Percentiles rank a stretch among this genome's conserved stretches.
phyloP scores from a whole-genome alignment of 176 grass and related monocot genomes.

The Lolium multiflorum region DNA sequence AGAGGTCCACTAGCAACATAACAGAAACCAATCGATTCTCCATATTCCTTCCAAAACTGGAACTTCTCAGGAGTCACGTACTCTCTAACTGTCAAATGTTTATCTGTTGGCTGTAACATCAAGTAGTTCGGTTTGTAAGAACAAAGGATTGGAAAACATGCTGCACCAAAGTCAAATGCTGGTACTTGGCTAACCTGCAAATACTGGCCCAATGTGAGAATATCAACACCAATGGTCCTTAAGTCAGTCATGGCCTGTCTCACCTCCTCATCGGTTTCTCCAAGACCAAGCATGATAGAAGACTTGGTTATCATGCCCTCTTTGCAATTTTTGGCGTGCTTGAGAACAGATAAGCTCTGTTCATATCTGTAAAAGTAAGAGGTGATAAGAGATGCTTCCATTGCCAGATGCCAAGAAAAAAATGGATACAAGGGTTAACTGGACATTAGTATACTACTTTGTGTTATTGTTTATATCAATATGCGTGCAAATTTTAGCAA shows the following conservation, averaged over 20 bases:
- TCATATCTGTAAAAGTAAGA: slow-evolving; percentile 56
- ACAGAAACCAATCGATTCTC: slow-evolving; percentile 82
- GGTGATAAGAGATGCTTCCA: slow-evolving; percentile 4
- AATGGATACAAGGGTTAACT: slow-evolving; percentile 6
- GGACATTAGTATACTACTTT: neutral
- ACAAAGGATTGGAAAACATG: neutral
- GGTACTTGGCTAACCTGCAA: slow-evolving; percentile 65
- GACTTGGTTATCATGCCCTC: slow-evolving; percentile 85
- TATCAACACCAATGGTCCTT: slow-evolving; percentile 79
- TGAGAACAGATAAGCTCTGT: slow-evolving; percentile 84
- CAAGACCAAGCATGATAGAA: slow-evolving; percentile 95
- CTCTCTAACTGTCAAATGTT: slow-evolving; percentile 88
- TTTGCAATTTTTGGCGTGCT: slow-evolving; percentile 75
- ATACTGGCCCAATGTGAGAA: slow-evolving; percentile 92
- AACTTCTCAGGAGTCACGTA: slow-evolving; percentile 94
- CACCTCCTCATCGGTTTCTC: slow-evolving; percentile 82
- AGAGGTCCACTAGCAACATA: slow-evolving; percentile 96
- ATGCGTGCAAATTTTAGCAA: neutral
- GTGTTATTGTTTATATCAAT: slow-evolving; percentile 1
- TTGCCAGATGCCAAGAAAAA: neutral
- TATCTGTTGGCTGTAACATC: slow-evolving; percentile 76
- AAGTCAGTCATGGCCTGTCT: slow-evolving; percentile 81
- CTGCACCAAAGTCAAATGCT: neutral
- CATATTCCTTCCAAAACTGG: slow-evolving; percentile 87
- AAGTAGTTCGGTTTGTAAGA: slow-evolving; percentile 2